These are phyloP conservation scores for Beta corolliflora DNA, from an alignment of 179 eudicot species.

Conservation along the genomic window DNA sequence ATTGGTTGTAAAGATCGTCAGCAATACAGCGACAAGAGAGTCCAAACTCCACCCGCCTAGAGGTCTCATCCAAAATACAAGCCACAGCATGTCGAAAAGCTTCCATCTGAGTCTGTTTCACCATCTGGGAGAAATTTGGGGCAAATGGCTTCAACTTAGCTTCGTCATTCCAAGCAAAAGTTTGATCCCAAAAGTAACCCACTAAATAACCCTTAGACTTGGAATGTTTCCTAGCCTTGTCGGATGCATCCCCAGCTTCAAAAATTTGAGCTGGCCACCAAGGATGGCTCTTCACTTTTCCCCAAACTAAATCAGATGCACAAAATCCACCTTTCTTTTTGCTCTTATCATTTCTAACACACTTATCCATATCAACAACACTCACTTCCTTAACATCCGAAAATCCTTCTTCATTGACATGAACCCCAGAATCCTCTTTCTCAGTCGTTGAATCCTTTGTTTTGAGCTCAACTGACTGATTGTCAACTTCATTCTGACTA, in stretches of 20 bases:
- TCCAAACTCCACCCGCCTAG: slow-evolving; percentile 41
- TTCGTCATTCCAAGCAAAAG: slow-evolving; percentile 39
- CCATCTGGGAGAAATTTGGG: slow-evolving; percentile 34
- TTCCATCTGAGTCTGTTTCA: slow-evolving; percentile 32
- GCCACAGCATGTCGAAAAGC: slow-evolving; percentile 38
- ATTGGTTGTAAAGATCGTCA: slow-evolving; percentile 28
- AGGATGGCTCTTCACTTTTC: slow-evolving; percentile 46
- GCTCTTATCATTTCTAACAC: slow-evolving; percentile 1
- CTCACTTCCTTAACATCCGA: slow-evolving; percentile 10
- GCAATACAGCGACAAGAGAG: slow-evolving; percentile 38
- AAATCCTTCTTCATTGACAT: background rate
- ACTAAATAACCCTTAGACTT: slow-evolving; percentile 34
- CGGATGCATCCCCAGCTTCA: slow-evolving; percentile 35
- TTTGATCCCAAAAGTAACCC: slow-evolving; percentile 41
- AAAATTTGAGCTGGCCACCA: slow-evolving; percentile 47
- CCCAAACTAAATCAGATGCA: slow-evolving; percentile 40
- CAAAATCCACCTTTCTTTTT: slow-evolving; percentile 24
- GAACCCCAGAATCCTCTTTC: background rate
- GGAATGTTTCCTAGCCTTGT: slow-evolving; percentile 31
- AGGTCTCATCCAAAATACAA: slow-evolving; percentile 42
- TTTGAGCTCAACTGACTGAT: slow-evolving; percentile 5
- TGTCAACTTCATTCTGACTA: background rate
- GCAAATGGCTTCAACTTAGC: slow-evolving; percentile 37
- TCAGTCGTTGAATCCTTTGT: background rate
- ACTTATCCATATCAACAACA: slow-evolving; percentile 15